Conservation (phyloP, 345 rosid genomes). For the Heritiera littoralis region DNA sequence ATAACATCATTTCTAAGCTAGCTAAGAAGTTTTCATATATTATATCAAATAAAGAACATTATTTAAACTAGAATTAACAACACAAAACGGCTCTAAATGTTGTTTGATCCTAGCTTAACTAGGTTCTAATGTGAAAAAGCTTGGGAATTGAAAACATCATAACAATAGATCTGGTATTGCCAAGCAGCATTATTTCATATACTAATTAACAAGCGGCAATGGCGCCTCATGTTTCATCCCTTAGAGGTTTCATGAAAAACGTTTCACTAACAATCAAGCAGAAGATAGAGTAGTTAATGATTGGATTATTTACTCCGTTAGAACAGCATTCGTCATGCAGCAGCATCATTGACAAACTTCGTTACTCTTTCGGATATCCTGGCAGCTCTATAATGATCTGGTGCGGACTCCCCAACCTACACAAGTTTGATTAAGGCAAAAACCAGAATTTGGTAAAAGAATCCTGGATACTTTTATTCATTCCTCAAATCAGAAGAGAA, state of each 20-base stretch:
- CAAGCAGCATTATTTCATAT: slow-evolving; percentile 13
- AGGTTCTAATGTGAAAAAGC: not conserved
- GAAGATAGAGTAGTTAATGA: not conserved
- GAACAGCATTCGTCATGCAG: not conserved
- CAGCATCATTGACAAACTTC: slow-evolving; percentile 33
- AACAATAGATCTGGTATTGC: not conserved
- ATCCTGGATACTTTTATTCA: not conserved
- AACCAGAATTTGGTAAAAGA: not conserved
- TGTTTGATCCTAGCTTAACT: not conserved
- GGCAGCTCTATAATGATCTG: slow-evolving; percentile 23
- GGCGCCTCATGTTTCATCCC: not conserved
- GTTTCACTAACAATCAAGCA: not conserved
- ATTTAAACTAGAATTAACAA: no score
- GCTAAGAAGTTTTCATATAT: not conserved
- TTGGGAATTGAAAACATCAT: not conserved
- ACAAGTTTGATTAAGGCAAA: not conserved
- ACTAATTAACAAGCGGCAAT: not conserved
- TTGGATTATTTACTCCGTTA: slow-evolving; percentile 3
- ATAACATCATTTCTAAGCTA: not conserved
- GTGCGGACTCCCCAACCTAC: slow-evolving; percentile 40
- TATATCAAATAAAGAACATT: not conserved
- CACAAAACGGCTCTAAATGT: not conserved
- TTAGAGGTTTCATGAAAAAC: not conserved
- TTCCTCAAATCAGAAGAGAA: not conserved
- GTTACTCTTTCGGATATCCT: slow-evolving; percentile 46